Conservation (phyloP, 139 green algal species). For the Mesotaenium endlicherianum region DNA sequence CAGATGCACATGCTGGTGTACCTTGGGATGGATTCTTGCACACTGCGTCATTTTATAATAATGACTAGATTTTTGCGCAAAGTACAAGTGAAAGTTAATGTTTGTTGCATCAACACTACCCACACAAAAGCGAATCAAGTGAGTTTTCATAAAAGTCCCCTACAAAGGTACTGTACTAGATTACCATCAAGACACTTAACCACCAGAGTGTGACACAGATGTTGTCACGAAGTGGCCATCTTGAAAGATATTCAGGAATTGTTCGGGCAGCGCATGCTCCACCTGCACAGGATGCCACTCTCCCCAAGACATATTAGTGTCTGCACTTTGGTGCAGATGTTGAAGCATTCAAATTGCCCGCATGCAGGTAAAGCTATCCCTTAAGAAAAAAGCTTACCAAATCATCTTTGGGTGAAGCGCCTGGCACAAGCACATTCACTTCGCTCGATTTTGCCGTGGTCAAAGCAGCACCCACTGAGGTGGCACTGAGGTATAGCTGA, state of each 20-base stretch:
- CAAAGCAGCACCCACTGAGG: slow-evolving; percentile 57
- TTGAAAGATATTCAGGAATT: slow-evolving; percentile 40
- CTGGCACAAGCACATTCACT: slow-evolving; percentile 75
- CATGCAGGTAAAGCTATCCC: neutral
- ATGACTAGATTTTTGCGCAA: too few relatives aligned
- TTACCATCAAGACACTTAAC: too few relatives aligned
- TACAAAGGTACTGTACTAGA: too few relatives aligned
- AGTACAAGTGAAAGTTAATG: too few relatives aligned
- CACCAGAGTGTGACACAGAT: slow-evolving; percentile 39
- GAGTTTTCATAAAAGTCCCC: too few relatives aligned
- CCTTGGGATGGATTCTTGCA: too few relatives aligned
- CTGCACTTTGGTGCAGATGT: neutral
- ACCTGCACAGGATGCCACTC: slow-evolving; percentile 23
- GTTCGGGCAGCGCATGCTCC: slow-evolving; percentile 46
- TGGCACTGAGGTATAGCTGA: slow-evolving; percentile 74
- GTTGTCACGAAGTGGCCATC: slow-evolving; percentile 41
- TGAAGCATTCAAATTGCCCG: neutral
- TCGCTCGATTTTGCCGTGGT: slow-evolving; percentile 83
- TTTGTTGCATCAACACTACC: too few relatives aligned
- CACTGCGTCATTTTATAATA: too few relatives aligned
- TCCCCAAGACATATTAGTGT: neutral
- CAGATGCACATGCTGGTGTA: too few relatives aligned
- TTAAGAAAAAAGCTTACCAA: neutral
- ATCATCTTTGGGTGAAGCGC: neutral
- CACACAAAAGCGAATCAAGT: too few relatives aligned